Evolutionary conservation across 140 eudicot species (phyloP), one percentile per base, ranked within the genome.

Genomic region (Senecio squalidus): DNA sequence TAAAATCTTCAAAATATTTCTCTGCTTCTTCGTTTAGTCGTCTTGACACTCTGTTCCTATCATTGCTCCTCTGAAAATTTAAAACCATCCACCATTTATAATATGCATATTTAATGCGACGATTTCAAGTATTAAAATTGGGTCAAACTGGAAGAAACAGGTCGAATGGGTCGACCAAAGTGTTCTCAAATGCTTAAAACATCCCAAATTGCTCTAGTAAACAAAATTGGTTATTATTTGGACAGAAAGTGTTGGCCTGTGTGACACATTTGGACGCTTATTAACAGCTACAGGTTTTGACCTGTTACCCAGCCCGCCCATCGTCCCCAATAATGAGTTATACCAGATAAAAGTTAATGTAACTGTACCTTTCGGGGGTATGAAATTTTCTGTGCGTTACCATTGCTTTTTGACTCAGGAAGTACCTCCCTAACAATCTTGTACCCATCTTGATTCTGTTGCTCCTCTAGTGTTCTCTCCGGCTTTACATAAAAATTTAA

Each of bases 1-100:
- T 75, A 70, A 92, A 92, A 26, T 87, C 95, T 66, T 81, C 96
- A 52, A 92, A 76, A 70, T 76, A 81, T 54, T 56, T 84, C 54
- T 84, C 96, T 33, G 98, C 98, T 67, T 92, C 98, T 63, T 92
- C 96, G 51, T 31, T 69, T 57, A 92, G 58, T 33, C 64, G 75
- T 55, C 55, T 78, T 24, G 96, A 76, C 76, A 71, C 60, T 46
- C 73, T 77, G 75, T 44, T 79, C 84, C 79, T 82, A 67, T 86
- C 96, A 38, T 58, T 81, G 51, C 95, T 91, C 74, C 85, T 79
- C 98, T 91, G 76, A 21, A 82, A 71, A 26, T 31, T 41, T 40
- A 68, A 45, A 66, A 36, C 60, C n/a, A n/a, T n/a, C n/a, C n/a
- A n/a, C n/a, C n/a, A n/a, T 44, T 51, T 38, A 20, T 34, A 33